phyloP scores from a whole-genome alignment of 1,284 basidiomycete genomes.

The Termitomyces sp. region DNA sequence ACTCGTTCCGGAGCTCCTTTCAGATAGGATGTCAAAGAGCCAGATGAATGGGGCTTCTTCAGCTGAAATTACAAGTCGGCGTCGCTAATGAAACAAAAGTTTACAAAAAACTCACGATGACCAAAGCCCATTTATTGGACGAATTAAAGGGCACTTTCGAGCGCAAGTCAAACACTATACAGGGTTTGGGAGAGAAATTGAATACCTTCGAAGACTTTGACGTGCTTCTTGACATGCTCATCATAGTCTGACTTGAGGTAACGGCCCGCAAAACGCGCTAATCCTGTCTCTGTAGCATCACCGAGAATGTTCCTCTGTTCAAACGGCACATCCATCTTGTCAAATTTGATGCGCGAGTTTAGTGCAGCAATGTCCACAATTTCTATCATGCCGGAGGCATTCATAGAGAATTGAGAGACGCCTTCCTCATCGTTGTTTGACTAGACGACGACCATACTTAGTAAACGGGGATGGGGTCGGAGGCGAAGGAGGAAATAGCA shows the following conservation, averaged over 20 bases:
- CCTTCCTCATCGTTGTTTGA: constrained; percentile 62
- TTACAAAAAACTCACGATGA: constrained; percentile 43
- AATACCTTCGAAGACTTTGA: constrained; percentile 56
- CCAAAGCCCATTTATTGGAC: constrained; percentile 67
- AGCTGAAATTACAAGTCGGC: constrained; percentile 31
- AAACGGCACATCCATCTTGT: constrained; percentile 58
- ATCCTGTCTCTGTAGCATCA: constrained; percentile 66
- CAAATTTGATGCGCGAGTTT: constrained; percentile 67
- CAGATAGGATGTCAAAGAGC: constrained; percentile 49
- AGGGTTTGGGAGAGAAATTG: background rate
- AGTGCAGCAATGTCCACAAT: constrained; percentile 59
- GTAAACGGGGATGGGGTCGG: background rate
- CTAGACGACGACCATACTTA: constrained; percentile 19
- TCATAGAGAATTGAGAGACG: constrained; percentile 45
- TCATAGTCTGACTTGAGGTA: constrained; percentile 49
- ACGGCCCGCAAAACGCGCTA: constrained; percentile 60
- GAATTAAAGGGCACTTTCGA: constrained; percentile 62
- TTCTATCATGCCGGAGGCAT: constrained; percentile 54
- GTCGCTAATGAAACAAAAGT: background rate
- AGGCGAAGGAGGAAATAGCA: constrained; percentile 2
- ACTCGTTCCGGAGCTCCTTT: constrained; percentile 69
- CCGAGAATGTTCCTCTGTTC: constrained; percentile 60
- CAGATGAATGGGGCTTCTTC: constrained; percentile 47
- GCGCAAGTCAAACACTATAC: background rate
- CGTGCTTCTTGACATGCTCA: constrained; percentile 42